These are phyloP conservation scores for Pseudopithomyces chartarum DNA, from an alignment of 2,329 filamentous ascomycete species.

Conservation along the genomic window DNA sequence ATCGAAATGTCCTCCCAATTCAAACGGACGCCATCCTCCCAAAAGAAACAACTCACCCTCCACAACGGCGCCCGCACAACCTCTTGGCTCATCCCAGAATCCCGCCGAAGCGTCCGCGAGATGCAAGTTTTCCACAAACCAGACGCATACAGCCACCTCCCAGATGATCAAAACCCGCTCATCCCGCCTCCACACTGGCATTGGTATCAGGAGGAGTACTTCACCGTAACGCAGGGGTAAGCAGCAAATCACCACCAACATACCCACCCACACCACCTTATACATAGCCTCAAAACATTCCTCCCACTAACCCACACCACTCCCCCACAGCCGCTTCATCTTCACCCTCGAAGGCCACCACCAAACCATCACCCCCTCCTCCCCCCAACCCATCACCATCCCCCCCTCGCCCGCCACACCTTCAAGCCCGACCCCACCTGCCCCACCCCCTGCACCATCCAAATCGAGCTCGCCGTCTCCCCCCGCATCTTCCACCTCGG, in stretches of 20 bases:
- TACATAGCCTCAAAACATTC: too few relatives aligned
- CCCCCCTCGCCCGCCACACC: background rate
- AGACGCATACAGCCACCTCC: background rate
- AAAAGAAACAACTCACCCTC: background rate
- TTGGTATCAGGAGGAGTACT: conserved; percentile 1
- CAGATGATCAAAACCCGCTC: background rate
- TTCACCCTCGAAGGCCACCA: background rate
- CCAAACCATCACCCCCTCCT: background rate
- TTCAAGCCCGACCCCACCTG: background rate
- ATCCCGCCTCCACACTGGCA: background rate
- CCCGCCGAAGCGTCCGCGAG: background rate
- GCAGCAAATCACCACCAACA: background rate
- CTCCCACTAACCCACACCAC: background rate
- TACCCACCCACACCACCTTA: too few relatives aligned
- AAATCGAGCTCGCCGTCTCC: background rate
- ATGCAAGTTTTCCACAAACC: background rate
- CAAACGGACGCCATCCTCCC: background rate
- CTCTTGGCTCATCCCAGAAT: background rate
- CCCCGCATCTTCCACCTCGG: background rate
- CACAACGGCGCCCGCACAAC: conserved; percentile 1
- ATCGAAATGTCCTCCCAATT: background rate
- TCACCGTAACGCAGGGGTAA: background rate
- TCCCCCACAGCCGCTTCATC: background rate
- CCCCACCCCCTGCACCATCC: background rate
- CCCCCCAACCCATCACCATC: background rate